phyloP scores from a whole-genome alignment of 192 early-diverging fungal genomes.

The Gamsiella multidivaricata region DNA sequence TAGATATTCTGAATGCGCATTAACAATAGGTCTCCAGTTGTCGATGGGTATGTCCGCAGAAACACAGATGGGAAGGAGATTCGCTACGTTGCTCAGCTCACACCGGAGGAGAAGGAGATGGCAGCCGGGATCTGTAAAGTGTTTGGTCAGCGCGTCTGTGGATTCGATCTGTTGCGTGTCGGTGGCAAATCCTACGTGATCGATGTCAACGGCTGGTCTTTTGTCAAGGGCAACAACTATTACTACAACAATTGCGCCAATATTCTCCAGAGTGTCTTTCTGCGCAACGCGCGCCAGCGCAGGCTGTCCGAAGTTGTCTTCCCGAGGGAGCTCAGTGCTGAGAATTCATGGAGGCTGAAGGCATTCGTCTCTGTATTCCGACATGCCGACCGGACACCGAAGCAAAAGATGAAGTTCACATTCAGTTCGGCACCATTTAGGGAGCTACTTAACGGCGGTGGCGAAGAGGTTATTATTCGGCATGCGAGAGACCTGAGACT shows the following conservation, averaged over 20 bases:
- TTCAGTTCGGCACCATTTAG: conserved; percentile 79
- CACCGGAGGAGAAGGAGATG: conserved; percentile 79
- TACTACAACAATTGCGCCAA: conserved; percentile 91
- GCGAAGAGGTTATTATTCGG: conserved; percentile 86
- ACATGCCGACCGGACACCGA: conserved; percentile 96
- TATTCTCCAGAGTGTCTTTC: conserved; percentile 82
- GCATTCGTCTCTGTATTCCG: conserved; percentile 92
- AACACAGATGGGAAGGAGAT: conserved; percentile 98
- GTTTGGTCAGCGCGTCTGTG: conserved; percentile 96
- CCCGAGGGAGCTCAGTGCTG: conserved; percentile 71
- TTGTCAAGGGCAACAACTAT: conserved; percentile 95
- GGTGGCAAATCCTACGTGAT: conserved; percentile 89
- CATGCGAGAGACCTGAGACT: conserved; percentile 72
- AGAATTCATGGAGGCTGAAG: conserved; percentile 93
- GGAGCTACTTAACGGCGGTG: conserved; percentile 71
- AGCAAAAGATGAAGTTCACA: conserved; percentile 95
- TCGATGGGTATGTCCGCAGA: conserved; percentile 94
- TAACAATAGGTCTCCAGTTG: conserved; percentile 81
- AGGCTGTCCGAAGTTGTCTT: conserved; percentile 63
- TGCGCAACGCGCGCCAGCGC: conserved; percentile 70
- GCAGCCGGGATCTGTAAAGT: conserved; percentile 77
- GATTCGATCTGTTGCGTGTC: conserved; percentile 92
- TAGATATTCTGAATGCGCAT: neutral
- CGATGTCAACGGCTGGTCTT: conserved; percentile 99
- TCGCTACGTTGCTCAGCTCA: conserved; percentile 89